Percentiles rank a stretch among this genome's conserved stretches.
These are phyloP conservation scores for Amaranthus cruentus DNA, from an alignment of 148 eudicot species.

Conservation along the genomic window DNA sequence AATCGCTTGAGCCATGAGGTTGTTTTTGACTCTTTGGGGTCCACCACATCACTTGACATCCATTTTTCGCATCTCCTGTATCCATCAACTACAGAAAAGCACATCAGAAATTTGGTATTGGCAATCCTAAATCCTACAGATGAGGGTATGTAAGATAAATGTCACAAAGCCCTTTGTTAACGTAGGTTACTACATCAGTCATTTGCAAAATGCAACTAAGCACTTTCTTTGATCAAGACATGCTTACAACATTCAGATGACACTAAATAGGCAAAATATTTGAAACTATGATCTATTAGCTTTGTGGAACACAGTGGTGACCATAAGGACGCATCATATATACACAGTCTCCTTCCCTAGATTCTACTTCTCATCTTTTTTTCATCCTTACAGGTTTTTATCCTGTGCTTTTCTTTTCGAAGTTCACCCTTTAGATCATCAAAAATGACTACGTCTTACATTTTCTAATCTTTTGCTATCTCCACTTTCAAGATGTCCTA, in stretches of 20 bases:
- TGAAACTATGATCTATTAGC: too few species aligned
- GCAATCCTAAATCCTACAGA: not conserved
- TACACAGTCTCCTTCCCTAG: too few species aligned
- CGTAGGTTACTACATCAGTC: conserved; percentile 1
- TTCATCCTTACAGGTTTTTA: too few species aligned
- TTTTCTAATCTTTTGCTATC: too few species aligned
- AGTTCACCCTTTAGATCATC: too few species aligned
- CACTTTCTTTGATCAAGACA: not conserved
- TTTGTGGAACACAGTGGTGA: too few species aligned
- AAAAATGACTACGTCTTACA: too few species aligned
- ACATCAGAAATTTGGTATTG: conserved; percentile 10
- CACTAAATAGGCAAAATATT: too few species aligned
- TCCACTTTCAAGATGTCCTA: too few species aligned
- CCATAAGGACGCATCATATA: too few species aligned
- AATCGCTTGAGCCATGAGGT: conserved; percentile 87
- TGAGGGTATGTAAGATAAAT: not conserved
- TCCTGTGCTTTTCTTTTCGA: too few species aligned
- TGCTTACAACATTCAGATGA: not conserved
- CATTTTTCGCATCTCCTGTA: conserved; percentile 83
- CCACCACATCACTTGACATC: conserved; percentile 61
- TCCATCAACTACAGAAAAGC: conserved; percentile 78
- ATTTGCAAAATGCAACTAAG: not conserved
- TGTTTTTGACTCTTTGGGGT: conserved; percentile 65
- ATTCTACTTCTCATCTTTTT: too few species aligned
- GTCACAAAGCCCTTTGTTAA: not conserved